phyloP scores from a whole-genome alignment of 2,329 filamentous ascomycete species.

The Cercospora sp. region DNA sequence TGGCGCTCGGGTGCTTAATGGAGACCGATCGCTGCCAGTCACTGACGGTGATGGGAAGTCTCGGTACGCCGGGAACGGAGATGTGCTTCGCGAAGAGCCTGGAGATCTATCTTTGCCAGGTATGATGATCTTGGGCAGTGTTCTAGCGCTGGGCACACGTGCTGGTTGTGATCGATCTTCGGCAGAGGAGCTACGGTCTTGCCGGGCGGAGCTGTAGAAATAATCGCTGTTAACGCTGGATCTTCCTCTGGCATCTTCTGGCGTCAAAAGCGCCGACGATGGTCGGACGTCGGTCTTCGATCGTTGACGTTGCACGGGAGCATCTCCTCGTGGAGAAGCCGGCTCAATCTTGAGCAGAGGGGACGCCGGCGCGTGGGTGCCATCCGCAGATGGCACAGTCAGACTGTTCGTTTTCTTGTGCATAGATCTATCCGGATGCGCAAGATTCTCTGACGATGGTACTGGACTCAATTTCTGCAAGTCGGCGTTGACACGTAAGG shows the following conservation, averaged over 20 bases:
- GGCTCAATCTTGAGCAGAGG: constrained; percentile 25
- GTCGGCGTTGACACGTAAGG: constrained; percentile 48
- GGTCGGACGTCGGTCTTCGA: constrained; percentile 17
- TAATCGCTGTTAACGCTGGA: constrained; percentile 17
- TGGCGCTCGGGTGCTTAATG: constrained; percentile 43
- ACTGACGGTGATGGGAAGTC: constrained; percentile 50
- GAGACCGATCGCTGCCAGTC: constrained; percentile 38
- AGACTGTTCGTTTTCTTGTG: constrained; percentile 17
- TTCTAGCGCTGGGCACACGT: constrained; percentile 36
- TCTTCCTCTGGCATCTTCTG: constrained; percentile 18
- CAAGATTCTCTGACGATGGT: constrained; percentile 21
- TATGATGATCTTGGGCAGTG: constrained; percentile 46
- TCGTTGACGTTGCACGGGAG: constrained; percentile 14
- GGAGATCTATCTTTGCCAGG: constrained; percentile 37
- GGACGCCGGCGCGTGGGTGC: constrained; percentile 7
- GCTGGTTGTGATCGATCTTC: constrained; percentile 27
- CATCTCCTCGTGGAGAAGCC: constrained; percentile 24
- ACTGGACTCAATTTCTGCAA: constrained; percentile 23
- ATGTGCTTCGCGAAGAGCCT: constrained; percentile 47
- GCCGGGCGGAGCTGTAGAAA: constrained; percentile 19
- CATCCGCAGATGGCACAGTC: constrained; percentile 10
- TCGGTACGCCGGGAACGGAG: constrained; percentile 68
- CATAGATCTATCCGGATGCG: constrained; percentile 5
- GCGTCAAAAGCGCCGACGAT: constrained; percentile 19
- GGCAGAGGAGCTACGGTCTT: constrained; percentile 18